Base-by-base conservation (phyloP, 2,329 filamentous ascomycete species). In the Fusarium temperatum region DNA sequence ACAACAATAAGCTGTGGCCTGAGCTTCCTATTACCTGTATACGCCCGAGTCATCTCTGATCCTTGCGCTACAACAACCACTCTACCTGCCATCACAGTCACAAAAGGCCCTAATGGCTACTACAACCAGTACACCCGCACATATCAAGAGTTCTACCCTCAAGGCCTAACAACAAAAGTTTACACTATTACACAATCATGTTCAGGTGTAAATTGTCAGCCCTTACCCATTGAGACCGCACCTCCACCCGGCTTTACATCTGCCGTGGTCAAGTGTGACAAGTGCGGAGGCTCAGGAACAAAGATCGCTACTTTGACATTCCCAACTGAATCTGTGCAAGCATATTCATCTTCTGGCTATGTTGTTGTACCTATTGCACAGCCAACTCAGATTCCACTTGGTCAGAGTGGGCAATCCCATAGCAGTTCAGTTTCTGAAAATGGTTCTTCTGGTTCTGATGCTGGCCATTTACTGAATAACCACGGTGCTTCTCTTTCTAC, bases 281-380 rank as follows among this genome's bases (percentile, higher is more conserved):
- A n/a, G 0, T 68, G 66, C 4, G 66, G 65, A n/a, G 50, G 50
- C 0, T 15, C 51, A 5, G 66, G 57, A 1, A 63, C 57, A 1
- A 60, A 69, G 1, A 38, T 68, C 0, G 66, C 65, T 8, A 68
- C 64, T 3, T 26, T 68, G 35, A 68, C 66, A 3, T 68, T 68
- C 6, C 66, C 66, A 4, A 32, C 14, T 3, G 26, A 68, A 22
- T 68, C 65, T 28, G 13, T 51, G 2, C 20, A 55, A n/a, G 65
- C 66, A 45, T 68, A 69, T n/a, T 68, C 66, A 12, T 68, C 56
- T 6, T 69, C 42, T 14, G 65, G 66, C 2, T 68, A 63, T 26
- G 5, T 68, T 3, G 42, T 68, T 54, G 42, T 63, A 3, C 50
- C 66, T 18, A 26, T 63, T 6, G 12, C 7, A 22, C 48, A n/a